Evolutionary conservation across 106 monocot genomes (phyloP).

Genomic region (Chionographis japonica): DNA sequence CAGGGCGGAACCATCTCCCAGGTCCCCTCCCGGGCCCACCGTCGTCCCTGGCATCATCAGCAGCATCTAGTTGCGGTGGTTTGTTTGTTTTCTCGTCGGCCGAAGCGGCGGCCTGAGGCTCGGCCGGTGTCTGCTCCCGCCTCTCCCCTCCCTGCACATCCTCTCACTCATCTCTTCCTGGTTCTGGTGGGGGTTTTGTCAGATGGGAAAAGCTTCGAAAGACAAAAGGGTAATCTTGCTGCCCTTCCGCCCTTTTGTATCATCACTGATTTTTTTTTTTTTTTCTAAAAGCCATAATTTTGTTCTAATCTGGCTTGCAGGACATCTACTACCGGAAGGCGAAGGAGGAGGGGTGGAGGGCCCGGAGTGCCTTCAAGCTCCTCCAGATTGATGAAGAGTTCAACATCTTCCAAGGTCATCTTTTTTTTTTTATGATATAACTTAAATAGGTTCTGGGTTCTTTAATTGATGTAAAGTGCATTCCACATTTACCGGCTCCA

Average conservation of each 20-base stretch:
- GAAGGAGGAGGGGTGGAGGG: conserved; percentile 93
- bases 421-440: background rate
- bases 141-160: too few species aligned
- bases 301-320: conserved; percentile 14
- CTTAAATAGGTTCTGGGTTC: too few species aligned
- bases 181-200: background rate
- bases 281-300: background rate
- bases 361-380: conserved; percentile 92
- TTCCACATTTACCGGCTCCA: too few species aligned
- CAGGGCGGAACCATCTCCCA: too few species aligned
- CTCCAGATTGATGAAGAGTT: conserved; percentile 95
- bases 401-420: conserved; percentile 60
- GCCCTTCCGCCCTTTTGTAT: background rate
- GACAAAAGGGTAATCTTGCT: conserved; percentile 60
- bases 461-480: too few species aligned
- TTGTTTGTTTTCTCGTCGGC: too few species aligned
- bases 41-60: too few species aligned
- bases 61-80: too few species aligned
- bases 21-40: too few species aligned
- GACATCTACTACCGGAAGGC: conserved; percentile 97
- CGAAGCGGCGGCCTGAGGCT: too few species aligned
- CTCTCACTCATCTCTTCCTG: too few species aligned
- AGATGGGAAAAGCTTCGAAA: conserved; percentile 82
- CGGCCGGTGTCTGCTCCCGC: too few species aligned
- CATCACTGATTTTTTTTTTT: background rate